Evolutionary conservation across 352 stramenopile species (phyloP).

Genomic region (Pythium volutum): DNA sequence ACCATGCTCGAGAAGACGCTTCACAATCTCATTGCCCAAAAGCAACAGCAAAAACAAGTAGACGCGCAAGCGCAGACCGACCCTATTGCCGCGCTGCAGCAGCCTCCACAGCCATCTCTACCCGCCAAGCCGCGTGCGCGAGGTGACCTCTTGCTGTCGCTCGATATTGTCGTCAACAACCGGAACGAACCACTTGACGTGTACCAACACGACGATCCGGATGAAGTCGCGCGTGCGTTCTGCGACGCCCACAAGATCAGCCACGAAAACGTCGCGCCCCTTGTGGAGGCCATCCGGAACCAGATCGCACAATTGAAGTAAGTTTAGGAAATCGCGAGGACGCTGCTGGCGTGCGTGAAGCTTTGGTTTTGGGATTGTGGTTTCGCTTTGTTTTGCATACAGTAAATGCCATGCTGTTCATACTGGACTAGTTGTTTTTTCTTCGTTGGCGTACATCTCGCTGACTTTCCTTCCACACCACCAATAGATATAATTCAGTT

Average conservation of each 20-base stretch:
- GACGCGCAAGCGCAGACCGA: slow-evolving; percentile 5
- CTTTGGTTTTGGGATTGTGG: not conserved
- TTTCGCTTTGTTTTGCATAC: not conserved
- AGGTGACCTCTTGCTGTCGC: slow-evolving; percentile 50
- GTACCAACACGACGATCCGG: slow-evolving; percentile 51
- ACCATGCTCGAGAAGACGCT: slow-evolving; percentile 48
- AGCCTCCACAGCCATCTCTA: not conserved
- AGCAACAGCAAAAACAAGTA: slow-evolving; percentile 27
- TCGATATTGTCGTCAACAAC: slow-evolving; percentile 68
- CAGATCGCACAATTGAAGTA: slow-evolving; percentile 27
- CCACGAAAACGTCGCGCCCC: slow-evolving; percentile 47
- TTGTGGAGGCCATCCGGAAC: slow-evolving; percentile 56
- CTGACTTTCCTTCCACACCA: not conserved
- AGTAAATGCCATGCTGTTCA: not conserved
- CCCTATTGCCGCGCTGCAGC: not conserved
- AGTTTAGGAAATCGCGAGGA: not conserved
- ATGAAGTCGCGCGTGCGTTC: slow-evolving; percentile 44
- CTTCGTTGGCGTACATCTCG: no score
- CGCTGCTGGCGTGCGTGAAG: no score
- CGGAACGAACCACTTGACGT: slow-evolving; percentile 41
- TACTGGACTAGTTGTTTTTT: not conserved
- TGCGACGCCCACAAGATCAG: slow-evolving; percentile 56
- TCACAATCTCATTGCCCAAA: slow-evolving; percentile 26
- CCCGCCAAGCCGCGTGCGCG: slow-evolving; percentile 11
- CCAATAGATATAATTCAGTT: not conserved